Conservation (phyloP, 805 yeast genomes). For the Kazachstania bromeliacearum region DNA sequence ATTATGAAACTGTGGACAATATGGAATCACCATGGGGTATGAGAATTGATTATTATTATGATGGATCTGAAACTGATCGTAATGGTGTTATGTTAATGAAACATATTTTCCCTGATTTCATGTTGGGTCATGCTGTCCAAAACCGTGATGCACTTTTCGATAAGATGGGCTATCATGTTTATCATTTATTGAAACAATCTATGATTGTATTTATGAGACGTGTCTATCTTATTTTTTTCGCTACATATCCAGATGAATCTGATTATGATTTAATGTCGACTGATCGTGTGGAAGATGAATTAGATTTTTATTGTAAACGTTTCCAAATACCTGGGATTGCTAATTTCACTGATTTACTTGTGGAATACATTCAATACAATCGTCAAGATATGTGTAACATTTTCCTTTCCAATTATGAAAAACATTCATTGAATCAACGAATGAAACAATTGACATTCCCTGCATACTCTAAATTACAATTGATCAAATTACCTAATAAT, state of each 20-base stretch:
- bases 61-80: too few species aligned
- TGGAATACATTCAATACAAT: neutral
- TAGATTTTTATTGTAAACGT: conserved; percentile 1
- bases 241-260: conserved; percentile 8
- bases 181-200: conserved; percentile 5
- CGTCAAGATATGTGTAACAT: neutral
- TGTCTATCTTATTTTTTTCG: conserved; percentile 9
- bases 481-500: conserved; percentile 9
- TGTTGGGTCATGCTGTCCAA: neutral
- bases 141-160: neutral
- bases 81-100: too few species aligned
- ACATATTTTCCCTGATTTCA: too few species aligned
- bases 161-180: neutral
- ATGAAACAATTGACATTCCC: neutral
- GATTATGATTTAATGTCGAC: neutral
- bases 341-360: neutral
- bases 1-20: too few species aligned
- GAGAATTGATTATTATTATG: too few species aligned
- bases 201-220: conserved; percentile 15
- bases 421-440: neutral
- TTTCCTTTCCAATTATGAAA: neutral
- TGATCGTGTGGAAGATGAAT: neutral
- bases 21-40: too few species aligned
- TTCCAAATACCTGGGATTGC: neutral
- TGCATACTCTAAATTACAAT: conserved; percentile 4